These are phyloP conservation scores for Anthracocystis walkeri DNA, from an alignment of 1,284 basidiomycete genomes.

Conservation along the genomic window DNA sequence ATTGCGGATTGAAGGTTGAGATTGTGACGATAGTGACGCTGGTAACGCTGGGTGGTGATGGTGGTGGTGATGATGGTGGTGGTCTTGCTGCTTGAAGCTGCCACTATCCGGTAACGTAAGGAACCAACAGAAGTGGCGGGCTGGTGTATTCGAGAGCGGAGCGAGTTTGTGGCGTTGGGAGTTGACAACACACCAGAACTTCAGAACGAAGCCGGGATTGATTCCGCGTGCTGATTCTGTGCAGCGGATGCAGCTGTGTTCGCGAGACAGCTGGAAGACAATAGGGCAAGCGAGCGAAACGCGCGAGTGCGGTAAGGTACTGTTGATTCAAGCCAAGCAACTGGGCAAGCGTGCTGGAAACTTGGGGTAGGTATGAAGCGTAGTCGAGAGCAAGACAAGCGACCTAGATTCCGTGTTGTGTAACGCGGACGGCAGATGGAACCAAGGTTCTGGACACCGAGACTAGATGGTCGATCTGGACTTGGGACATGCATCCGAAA, in stretches of 20 bases:
- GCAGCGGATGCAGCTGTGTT: not conserved
- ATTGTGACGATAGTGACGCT: not conserved
- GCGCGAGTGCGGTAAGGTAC: not conserved
- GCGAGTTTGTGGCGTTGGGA: not conserved
- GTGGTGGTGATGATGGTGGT: not conserved
- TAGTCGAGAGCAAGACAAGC: not conserved
- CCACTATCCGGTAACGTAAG: too few species aligned
- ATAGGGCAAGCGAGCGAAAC: not conserved
- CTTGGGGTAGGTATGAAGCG: not conserved
- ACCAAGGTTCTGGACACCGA: slow-evolving; percentile 2
- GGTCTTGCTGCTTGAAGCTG: not conserved
- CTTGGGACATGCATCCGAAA: not conserved
- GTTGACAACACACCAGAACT: not conserved
- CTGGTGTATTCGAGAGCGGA: not conserved
- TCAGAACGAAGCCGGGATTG: not conserved
- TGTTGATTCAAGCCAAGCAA: not conserved
- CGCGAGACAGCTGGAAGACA: not conserved
- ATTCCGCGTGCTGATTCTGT: not conserved
- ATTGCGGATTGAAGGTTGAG: not conserved
- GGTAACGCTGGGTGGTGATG: not conserved
- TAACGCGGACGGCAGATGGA: not conserved
- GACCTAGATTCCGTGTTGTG: not conserved
- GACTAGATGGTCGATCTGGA: not conserved
- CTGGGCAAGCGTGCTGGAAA: not conserved
- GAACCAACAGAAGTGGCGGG: not conserved